Conservation (phyloP, 371 early-diverging fungal species). For the Mucor sp. region DNA sequence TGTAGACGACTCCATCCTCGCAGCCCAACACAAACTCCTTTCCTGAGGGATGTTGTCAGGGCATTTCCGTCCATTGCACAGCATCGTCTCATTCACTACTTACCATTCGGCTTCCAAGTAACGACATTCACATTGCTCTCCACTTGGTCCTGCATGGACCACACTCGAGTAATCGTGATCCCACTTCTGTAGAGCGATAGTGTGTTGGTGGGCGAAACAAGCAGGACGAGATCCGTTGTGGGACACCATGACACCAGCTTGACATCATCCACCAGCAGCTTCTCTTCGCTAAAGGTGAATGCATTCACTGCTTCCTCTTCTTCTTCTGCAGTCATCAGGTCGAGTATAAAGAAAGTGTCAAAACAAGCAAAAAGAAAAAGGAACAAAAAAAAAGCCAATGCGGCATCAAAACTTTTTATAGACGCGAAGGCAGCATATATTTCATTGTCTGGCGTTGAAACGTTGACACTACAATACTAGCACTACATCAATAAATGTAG, state of each 20-base stretch:
- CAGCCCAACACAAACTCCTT: constrained; percentile 26
- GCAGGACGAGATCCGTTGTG: constrained; percentile 22
- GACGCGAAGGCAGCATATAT: neutral
- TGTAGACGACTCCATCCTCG: constrained; percentile 18
- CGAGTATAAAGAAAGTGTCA: neutral
- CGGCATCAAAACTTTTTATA: neutral
- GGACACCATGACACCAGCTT: constrained; percentile 26
- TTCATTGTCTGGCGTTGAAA: neutral
- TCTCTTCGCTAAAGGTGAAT: neutral
- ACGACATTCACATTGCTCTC: constrained; percentile 6
- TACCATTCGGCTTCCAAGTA: constrained; percentile 27
- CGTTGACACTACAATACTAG: too few relatives aligned
- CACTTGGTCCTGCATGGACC: constrained; percentile 5
- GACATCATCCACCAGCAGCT: constrained; percentile 8
- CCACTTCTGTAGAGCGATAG: constrained; percentile 15
- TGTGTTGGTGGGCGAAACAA: constrained; percentile 11
- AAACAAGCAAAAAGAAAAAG: neutral
- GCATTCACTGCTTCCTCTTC: neutral
- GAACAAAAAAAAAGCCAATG: neutral
- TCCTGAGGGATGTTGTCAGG: constrained; percentile 5
- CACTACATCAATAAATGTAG: too few relatives aligned
- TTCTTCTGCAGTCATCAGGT: neutral
- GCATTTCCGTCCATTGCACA: neutral
- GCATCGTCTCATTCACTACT: neutral
- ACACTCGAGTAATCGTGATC: constrained; percentile 3